phyloP scores from a whole-genome alignment of 2,329 filamentous ascomycete species.

The Trichophyton verrucosum region DNA sequence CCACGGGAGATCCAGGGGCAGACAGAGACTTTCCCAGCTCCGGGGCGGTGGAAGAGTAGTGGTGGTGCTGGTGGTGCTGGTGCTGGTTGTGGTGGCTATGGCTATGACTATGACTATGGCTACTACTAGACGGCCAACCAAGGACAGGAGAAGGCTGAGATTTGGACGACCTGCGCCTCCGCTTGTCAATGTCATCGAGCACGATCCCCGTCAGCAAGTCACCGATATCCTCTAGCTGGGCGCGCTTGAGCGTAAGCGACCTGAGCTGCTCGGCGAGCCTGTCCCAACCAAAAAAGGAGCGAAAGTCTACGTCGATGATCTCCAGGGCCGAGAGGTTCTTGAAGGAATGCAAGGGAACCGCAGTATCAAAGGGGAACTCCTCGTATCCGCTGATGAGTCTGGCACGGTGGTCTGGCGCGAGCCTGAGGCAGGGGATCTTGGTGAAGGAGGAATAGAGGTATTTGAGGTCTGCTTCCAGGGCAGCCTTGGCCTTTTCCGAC shows the following conservation, averaged over 20 bases:
- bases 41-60: constrained; percentile 48
- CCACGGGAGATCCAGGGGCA: constrained; percentile 52
- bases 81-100: too few species aligned
- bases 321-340: constrained; percentile 93
- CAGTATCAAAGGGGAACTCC: constrained; percentile 95
- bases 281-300: constrained; percentile 97
- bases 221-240: constrained; percentile 74
- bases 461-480: constrained; percentile 74
- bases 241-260: constrained; percentile 77
- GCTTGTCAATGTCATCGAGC: constrained; percentile 88
- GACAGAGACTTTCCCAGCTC: constrained; percentile 58
- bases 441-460: constrained; percentile 98
- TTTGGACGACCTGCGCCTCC: constrained; percentile 77
- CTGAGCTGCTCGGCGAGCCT: constrained; percentile 81
- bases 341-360: constrained; percentile 90
- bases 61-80: too few species aligned
- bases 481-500: constrained; percentile 78
- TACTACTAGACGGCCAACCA: constrained; percentile 45
- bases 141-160: constrained; percentile 64
- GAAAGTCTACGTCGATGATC: constrained; percentile 88
- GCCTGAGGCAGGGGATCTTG: constrained; percentile 82
- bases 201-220: constrained; percentile 89
- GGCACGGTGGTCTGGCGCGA: constrained; percentile 87
- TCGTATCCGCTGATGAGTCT: constrained; percentile 85
- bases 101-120: background rate